Base-by-base conservation (phyloP, 2,329 filamentous ascomycete species). In the Penicillium brevicompactum region DNA sequence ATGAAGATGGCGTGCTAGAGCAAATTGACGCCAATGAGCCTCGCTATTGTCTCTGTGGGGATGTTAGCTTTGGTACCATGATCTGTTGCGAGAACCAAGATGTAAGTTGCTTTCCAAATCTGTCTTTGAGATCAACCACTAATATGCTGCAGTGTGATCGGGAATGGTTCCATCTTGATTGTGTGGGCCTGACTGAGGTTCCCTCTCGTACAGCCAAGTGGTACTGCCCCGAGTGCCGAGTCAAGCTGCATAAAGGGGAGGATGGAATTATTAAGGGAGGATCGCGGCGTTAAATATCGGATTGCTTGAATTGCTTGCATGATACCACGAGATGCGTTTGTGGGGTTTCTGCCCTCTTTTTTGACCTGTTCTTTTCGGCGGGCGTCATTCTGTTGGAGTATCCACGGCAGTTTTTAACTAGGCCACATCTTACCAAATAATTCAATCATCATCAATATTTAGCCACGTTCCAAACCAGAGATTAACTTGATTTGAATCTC, bases 161-260 rank as follows among this genome's bases (percentile, higher is more conserved):
- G 42, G 84, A 87, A 71, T 88, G 85, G 85, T 88, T 88, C 67
- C 85, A 88, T 64, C 78, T 87, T 45, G 77, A 79, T 34, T 88
- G 85, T 59, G 80, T 88, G 24, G 79, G 80, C 13, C 74, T 88
- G 16, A 76, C 76, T 6, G 83, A 84, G 50, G 77, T 84, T 31
- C 85, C 85, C 7, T 79, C 80, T n/a, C 78, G 84, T 22, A 80
- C 84, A 11, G 78, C 81, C 10, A 87, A 86, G 69, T 88, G 85
- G 85, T 88, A 84, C 64, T 88, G 85, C 70, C 84, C 84, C 1
- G 82, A 85, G 40, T 87, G 85, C 64, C 72, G 80, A 43, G 77
- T 80, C 64, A 82, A 78, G 64, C 69, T 76, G 40, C 71, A 74
- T 52, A 78, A 75, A 58, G 74, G 74, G 13, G 64, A 63, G 8